Percentiles rank a stretch among this genome's conserved stretches.
Conservation (phyloP, 805 yeast species). For the Suhomyces vadensis region DNA sequence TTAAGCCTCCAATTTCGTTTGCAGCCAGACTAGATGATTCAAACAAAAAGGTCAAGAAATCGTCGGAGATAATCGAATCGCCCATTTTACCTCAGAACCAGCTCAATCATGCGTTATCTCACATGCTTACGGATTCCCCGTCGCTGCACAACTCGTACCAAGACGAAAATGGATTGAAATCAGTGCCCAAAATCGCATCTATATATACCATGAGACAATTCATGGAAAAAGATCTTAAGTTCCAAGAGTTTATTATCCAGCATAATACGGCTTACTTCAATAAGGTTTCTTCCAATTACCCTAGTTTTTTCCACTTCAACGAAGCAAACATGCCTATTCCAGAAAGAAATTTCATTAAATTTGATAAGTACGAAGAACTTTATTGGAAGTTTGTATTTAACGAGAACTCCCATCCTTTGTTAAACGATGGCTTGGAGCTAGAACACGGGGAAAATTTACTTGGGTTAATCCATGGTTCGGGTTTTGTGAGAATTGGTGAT, state of each 20-base stretch:
- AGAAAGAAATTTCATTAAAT: conserved; percentile 13
- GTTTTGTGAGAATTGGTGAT: conserved; percentile 35
- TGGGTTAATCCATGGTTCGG: conserved; percentile 35
- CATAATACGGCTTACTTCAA: conserved; percentile 10
- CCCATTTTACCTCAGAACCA: conserved; percentile 15
- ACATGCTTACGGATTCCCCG: conserved; percentile 3
- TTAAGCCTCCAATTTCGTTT: conserved; percentile 31
- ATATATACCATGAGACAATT: conserved; percentile 57
- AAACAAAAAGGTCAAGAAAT: conserved; percentile 10
- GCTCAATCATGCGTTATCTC: conserved; percentile 12
- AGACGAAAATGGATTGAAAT: conserved; percentile 17
- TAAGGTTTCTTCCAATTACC: conserved; percentile 7
- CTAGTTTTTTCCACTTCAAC: conserved; percentile 9
- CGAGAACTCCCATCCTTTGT: conserved; percentile 10
- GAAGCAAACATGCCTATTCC: conserved; percentile 15
- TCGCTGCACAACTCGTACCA: conserved; percentile 9
- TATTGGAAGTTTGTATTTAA: conserved; percentile 44
- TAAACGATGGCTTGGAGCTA: conserved; percentile 27
- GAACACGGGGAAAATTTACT: conserved; percentile 28
- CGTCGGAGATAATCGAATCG: conserved; percentile 7
- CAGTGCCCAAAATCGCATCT: conserved; percentile 42
- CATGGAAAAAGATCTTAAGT: conserved; percentile 53
- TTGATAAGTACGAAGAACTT: conserved; percentile 37
- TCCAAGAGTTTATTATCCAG: conserved; percentile 34
- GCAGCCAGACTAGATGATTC: conserved; percentile 7